Percentiles rank a stretch among this genome's conserved stretches.
Evolutionary conservation across 306 rosid genomes (phyloP).

Genomic region (Astragalus glycyphyllos): DNA sequence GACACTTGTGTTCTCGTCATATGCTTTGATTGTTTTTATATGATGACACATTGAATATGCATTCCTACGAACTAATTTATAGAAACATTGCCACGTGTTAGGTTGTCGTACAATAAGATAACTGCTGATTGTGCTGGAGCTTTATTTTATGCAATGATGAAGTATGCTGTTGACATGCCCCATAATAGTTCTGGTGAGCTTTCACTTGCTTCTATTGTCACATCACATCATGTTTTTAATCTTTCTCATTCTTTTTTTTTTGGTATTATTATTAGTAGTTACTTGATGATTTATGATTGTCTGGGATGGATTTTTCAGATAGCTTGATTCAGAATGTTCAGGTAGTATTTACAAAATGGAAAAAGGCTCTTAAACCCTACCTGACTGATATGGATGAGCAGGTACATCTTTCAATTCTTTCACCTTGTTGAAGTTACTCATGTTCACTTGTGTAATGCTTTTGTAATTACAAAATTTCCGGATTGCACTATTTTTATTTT

Average conservation of each 20-base stretch:
- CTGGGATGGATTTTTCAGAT: conserved; percentile 54
- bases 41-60: conserved; percentile 36
- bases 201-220: conserved; percentile 17
- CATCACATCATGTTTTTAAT: neutral
- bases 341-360: conserved; percentile 67
- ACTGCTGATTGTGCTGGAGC: conserved; percentile 92
- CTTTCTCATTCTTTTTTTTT: neutral
- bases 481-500: neutral
- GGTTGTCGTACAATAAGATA: conserved; percentile 83
- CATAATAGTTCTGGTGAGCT: conserved; percentile 69
- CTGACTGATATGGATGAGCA: conserved; percentile 84
- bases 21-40: conserved; percentile 29
- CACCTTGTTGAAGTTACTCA: conserved; percentile 8
- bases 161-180: conserved; percentile 65
- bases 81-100: conserved; percentile 39
- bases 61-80: conserved; percentile 29
- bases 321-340: conserved; percentile 63
- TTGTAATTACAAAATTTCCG: neutral
- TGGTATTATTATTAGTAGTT: conserved; percentile 20
- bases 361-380: conserved; percentile 71
- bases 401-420: conserved; percentile 55
- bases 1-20: conserved; percentile 22
- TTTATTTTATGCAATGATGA: conserved; percentile 83
- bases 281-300: conserved; percentile 26
- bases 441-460: conserved; percentile 6